A percentile compares a stretch with the other conserved stretches of the same genome.
Conservation (phyloP, 73 alveolate species). For the Paramecium pentaurelia region DNA sequence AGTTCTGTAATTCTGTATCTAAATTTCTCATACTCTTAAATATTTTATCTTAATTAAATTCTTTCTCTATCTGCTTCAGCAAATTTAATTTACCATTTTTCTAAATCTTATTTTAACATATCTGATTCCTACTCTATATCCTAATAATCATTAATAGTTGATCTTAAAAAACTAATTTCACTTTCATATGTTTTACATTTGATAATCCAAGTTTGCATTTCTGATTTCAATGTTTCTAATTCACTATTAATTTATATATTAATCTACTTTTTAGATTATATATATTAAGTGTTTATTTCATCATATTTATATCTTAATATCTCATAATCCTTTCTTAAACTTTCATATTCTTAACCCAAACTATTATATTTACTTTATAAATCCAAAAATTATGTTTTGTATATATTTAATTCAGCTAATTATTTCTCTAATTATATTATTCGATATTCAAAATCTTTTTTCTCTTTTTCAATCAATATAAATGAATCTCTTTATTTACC, state of each 20-base stretch:
- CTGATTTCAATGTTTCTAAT: not conserved
- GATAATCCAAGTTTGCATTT: not conserved
- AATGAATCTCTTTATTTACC: not conserved
- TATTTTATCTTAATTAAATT: not conserved
- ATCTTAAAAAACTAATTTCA: not conserved
- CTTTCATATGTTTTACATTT: not conserved
- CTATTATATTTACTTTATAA: not conserved
- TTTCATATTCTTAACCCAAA: not conserved
- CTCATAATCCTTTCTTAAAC: not conserved
- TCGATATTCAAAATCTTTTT: not conserved
- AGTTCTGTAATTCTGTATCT: not conserved
- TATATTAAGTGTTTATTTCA: not conserved
- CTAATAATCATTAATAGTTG: not conserved
- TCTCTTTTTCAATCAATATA: not conserved
- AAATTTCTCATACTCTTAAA: not conserved
- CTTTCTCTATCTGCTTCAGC: slow-evolving; percentile 22
- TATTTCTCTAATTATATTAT: not conserved
- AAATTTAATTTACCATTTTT: not conserved
- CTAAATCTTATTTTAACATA: not conserved
- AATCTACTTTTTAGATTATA: not conserved
- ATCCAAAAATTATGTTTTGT: not conserved
- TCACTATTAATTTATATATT: not conserved
- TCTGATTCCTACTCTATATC: not conserved
- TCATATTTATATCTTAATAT: not conserved
- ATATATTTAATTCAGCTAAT: not conserved